phyloP scores from a whole-genome alignment of 2,329 filamentous ascomycete species.

The Xenosphaeropsis pyriputrescens region DNA sequence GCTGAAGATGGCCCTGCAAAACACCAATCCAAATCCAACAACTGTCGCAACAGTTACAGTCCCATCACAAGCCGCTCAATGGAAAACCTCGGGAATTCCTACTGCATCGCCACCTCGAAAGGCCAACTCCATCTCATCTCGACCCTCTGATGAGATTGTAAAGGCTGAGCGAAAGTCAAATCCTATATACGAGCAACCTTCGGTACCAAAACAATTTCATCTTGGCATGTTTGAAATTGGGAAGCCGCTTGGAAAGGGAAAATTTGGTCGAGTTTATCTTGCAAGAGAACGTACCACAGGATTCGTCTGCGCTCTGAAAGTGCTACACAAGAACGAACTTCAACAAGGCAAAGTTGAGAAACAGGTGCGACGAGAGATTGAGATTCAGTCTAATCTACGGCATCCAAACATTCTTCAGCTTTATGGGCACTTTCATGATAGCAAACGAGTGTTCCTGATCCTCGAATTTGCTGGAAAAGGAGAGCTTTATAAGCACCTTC shows the following conservation, averaged over 20 bases:
- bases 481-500: slow-evolving; percentile 59
- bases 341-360: slow-evolving; percentile 55
- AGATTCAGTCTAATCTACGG: slow-evolving; percentile 59
- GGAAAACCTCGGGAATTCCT: slow-evolving; percentile 26
- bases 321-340: slow-evolving; percentile 58
- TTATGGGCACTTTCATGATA: slow-evolving; percentile 62
- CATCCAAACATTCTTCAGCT: slow-evolving; percentile 58
- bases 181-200: slow-evolving; percentile 40
- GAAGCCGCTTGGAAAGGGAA: slow-evolving; percentile 58
- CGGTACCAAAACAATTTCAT: slow-evolving; percentile 48
- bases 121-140: slow-evolving; percentile 26
- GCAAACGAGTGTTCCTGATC: slow-evolving; percentile 58
- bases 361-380: slow-evolving; percentile 59
- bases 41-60: slow-evolving; percentile 51
- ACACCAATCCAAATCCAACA: slow-evolving; percentile 52
- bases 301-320: slow-evolving; percentile 59
- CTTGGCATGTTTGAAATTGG: slow-evolving; percentile 67
- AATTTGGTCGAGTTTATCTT: slow-evolving; percentile 60
- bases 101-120: slow-evolving; percentile 38
- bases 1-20: slow-evolving; percentile 73
- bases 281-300: slow-evolving; percentile 53
- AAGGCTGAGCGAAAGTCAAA: slow-evolving; percentile 34
- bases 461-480: slow-evolving; percentile 60
- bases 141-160: slow-evolving; percentile 31
- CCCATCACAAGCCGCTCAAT: slow-evolving; percentile 49